Evolutionary conservation across 306 rosid genomes (phyloP).

Genomic region (Quercus ilex): DNA sequence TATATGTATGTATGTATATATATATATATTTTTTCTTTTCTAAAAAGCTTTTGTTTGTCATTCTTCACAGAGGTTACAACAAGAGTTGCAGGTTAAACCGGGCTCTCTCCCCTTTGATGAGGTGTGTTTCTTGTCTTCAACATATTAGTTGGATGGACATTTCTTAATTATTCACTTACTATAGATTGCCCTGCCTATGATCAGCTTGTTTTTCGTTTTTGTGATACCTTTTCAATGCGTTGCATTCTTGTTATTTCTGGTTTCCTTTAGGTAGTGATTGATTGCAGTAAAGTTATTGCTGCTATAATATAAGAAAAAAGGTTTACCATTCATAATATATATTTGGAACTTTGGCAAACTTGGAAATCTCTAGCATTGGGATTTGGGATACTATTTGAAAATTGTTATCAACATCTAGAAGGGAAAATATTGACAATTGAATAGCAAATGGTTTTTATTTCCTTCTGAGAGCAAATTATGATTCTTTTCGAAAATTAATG

Average conservation of each 20-base stretch:
- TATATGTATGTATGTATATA: too few relatives aligned
- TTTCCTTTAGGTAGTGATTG: background rate
- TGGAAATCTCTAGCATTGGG: background rate
- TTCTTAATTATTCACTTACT: background rate
- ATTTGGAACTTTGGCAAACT: background rate
- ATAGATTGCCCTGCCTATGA: background rate
- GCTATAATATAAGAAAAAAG: background rate
- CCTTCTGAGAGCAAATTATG: background rate
- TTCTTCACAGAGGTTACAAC: conserved; percentile 66
- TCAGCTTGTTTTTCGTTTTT: background rate
- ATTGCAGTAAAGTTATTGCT: background rate
- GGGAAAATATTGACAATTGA: background rate
- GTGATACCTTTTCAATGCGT: background rate
- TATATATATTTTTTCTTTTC: background rate
- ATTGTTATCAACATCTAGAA: background rate
- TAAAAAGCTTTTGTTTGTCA: conserved; percentile 7
- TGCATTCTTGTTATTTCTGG: background rate
- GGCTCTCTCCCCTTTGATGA: conserved; percentile 83
- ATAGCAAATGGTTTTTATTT: background rate
- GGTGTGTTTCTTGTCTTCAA: conserved; percentile 41
- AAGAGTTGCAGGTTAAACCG: conserved; percentile 58
- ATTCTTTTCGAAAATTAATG: background rate
- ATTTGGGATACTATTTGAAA: background rate
- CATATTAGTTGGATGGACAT: conserved; percentile 2
- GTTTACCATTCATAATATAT: background rate